These are phyloP conservation scores for Aegilops tauschii DNA, from an alignment of 176 grass and related monocot species.

Conservation along the genomic window DNA sequence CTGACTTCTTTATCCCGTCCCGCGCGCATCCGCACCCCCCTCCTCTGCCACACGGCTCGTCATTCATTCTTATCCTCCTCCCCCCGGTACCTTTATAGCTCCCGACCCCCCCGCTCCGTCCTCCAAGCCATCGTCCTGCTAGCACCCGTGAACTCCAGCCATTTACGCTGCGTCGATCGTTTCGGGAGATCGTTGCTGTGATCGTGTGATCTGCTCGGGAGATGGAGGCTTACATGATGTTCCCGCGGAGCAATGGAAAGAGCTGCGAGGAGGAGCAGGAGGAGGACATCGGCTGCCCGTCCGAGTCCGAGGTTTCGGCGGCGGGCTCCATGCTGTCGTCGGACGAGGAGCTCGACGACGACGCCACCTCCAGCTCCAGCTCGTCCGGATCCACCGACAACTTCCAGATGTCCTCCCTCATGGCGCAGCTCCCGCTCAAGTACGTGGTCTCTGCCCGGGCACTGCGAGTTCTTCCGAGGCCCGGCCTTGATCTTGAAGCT, in stretches of 20 bases:
- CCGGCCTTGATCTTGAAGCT: neutral
- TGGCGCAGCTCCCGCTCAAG: constrained; percentile 71
- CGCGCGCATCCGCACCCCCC: neutral
- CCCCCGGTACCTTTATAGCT: constrained; percentile 43
- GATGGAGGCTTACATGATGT: constrained; percentile 42
- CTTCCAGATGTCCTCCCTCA: constrained; percentile 76
- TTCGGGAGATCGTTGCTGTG: neutral
- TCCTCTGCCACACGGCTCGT: neutral
- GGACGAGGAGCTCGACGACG: constrained; percentile 50
- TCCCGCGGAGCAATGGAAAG: constrained; percentile 16
- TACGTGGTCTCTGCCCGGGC: constrained; percentile 16
- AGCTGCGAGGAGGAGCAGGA: constrained; percentile 36
- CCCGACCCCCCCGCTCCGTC: neutral
- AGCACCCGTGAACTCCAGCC: neutral
- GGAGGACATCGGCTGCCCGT: constrained; percentile 52
- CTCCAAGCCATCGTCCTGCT: neutral
- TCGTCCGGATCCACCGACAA: constrained; percentile 31
- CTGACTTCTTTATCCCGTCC: constrained; percentile 38
- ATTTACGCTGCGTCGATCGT: neutral
- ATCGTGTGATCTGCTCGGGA: neutral
- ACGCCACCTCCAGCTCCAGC: constrained; percentile 18
- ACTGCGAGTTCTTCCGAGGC: neutral
- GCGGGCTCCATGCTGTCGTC: constrained; percentile 21
- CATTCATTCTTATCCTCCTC: constrained; percentile 45
- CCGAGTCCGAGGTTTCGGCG: constrained; percentile 30